phyloP scores from a whole-genome alignment of 2,329 filamentous ascomycete species.

The Didymella segeticola region DNA sequence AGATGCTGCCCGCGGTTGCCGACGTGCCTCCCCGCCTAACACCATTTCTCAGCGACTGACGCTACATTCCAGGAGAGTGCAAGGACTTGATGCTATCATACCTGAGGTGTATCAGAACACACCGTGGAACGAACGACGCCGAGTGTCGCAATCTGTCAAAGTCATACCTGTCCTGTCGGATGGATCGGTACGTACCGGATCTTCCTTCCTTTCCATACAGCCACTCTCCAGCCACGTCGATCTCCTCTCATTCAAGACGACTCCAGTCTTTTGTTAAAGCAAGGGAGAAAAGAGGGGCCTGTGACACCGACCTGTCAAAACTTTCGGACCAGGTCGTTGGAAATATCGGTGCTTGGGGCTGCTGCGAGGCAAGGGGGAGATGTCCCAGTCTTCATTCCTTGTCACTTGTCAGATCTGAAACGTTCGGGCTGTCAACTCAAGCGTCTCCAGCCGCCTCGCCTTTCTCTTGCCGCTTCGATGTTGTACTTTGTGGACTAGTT shows the following conservation, averaged over 20 bases:
- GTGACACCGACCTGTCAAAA: conserved; percentile 45
- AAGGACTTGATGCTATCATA: conserved; percentile 87
- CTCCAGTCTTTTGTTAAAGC: conserved; percentile 12
- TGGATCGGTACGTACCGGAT: conserved; percentile 77
- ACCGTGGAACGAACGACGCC: conserved; percentile 82
- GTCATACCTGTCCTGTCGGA: conserved; percentile 86
- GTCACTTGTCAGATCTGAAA: conserved; percentile 39
- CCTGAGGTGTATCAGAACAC: conserved; percentile 83
- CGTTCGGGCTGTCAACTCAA: conserved; percentile 30
- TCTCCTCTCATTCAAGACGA: conserved; percentile 10
- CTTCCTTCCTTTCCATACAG: conserved; percentile 22
- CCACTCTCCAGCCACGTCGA: conserved; percentile 13
- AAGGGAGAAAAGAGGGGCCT: conserved; percentile 33
- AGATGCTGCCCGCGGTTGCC: not conserved
- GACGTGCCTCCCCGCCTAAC: conserved; percentile 1
- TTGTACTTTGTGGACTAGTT: conserved; percentile 20
- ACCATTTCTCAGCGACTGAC: conserved; percentile 23
- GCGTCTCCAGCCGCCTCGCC: conserved; percentile 27
- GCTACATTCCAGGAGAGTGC: conserved; percentile 75
- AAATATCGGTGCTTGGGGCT: conserved; percentile 19
- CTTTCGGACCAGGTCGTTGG: conserved; percentile 36
- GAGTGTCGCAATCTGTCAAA: conserved; percentile 87
- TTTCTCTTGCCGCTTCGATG: conserved; percentile 19
- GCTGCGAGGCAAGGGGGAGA: conserved; percentile 33
- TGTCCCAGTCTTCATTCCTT: conserved; percentile 29